Conservation (phyloP, 148 eudicot species). For the Vaccinium myrtillus region DNA sequence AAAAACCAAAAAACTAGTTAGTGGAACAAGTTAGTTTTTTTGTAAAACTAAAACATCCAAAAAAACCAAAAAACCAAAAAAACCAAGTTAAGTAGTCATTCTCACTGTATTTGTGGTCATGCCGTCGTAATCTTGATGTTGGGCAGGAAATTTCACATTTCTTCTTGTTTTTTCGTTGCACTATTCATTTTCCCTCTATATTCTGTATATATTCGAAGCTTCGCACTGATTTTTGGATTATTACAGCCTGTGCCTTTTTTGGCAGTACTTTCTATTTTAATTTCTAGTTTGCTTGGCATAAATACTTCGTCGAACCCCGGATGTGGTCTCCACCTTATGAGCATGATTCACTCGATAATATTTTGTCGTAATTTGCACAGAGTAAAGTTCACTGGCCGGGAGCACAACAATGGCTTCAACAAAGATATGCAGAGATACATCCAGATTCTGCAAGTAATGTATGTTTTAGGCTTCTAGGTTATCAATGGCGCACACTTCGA, state of each 20-base stretch:
- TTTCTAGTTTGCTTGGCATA: background rate
- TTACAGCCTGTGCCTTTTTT: background rate
- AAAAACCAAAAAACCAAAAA: too few relatives aligned
- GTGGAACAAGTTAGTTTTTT: too few relatives aligned
- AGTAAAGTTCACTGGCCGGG: conserved; percentile 52
- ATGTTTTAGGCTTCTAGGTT: conserved; percentile 63
- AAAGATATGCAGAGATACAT: conserved; percentile 53
- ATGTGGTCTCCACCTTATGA: background rate
- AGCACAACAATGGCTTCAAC: conserved; percentile 64
- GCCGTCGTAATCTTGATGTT: background rate
- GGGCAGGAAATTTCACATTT: background rate
- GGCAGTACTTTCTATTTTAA: background rate
- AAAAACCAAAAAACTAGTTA: too few relatives aligned
- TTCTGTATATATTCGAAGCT: background rate
- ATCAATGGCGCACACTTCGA: conserved; percentile 92
- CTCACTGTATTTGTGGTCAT: background rate
- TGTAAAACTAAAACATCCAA: too few relatives aligned
- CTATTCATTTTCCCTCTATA: background rate
- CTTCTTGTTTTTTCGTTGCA: background rate
- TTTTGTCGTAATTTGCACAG: conserved; percentile 34
- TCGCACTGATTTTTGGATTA: background rate
- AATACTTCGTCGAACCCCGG: background rate
- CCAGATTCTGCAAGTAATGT: conserved; percentile 35
- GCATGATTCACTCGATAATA: background rate
- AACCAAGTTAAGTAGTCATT: too few relatives aligned